phyloP scores from a whole-genome alignment of 176 grass and related monocot species.

The Otatea glauca region DNA sequence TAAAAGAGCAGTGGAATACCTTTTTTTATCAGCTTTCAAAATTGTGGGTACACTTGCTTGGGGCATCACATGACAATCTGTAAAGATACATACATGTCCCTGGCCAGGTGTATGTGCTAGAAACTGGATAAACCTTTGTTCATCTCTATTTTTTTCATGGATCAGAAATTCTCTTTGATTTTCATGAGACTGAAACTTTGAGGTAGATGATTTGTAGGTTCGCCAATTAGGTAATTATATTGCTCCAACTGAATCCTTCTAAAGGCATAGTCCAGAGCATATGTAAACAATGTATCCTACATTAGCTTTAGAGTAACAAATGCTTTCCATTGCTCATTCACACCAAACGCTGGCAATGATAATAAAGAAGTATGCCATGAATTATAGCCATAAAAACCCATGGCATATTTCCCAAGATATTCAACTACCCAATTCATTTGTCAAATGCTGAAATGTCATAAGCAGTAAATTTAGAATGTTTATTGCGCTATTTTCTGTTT shows the following conservation, averaged over 20 bases:
- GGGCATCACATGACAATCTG: background rate
- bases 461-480: background rate
- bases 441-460: background rate
- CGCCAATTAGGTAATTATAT: background rate
- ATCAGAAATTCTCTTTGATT: constrained; percentile 8
- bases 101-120: background rate
- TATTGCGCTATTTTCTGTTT: constrained; percentile 4
- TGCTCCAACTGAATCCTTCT: background rate
- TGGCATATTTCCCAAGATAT: background rate
- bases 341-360: background rate
- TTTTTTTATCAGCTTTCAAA: background rate
- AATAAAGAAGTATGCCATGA: background rate
- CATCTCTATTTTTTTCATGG: background rate
- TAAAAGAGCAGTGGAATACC: background rate
- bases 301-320: background rate
- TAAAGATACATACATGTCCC: background rate
- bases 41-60: background rate
- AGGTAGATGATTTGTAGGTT: constrained; percentile 7
- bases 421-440: background rate
- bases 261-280: constrained; percentile 15
- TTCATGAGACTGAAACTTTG: constrained; percentile 3
- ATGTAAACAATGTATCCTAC: constrained; percentile 5
- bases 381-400: background rate
- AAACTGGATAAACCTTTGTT: background rate
- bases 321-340: constrained; percentile 4